Percentiles rank a stretch among this genome's conserved stretches.
phyloP scores from a whole-genome alignment of 495 filamentous ascomycete genomes.

The Penicillium odoratum region DNA sequence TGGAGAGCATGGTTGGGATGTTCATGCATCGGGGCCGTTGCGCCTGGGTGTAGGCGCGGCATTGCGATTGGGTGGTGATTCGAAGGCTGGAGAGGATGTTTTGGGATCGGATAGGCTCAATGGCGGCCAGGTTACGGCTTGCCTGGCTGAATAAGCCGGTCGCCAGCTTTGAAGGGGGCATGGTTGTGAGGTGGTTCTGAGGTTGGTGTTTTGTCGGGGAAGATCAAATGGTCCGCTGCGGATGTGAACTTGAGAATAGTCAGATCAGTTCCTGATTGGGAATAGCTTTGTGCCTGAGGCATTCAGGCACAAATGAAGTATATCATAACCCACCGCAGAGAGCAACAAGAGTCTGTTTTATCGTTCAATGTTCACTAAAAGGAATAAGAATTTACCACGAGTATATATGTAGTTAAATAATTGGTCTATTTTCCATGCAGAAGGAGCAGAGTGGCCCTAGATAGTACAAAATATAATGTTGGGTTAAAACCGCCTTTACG shows the following conservation, averaged over 20 bases:
- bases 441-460: no score
- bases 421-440: no score
- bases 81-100: constrained; percentile 25
- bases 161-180: constrained; percentile 31
- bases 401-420: not conserved
- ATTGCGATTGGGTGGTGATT: constrained; percentile 23
- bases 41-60: constrained; percentile 28
- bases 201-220: constrained; percentile 7
- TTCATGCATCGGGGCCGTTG: constrained; percentile 26
- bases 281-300: constrained; percentile 23
- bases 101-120: constrained; percentile 22
- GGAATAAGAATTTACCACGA: not conserved
- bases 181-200: not conserved
- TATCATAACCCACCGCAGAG: not conserved
- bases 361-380: not conserved
- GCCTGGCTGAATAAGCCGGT: constrained; percentile 30
- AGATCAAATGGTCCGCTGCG: constrained; percentile 11
- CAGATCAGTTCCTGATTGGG: constrained; percentile 25
- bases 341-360: not conserved
- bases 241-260: constrained; percentile 26
- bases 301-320: not conserved
- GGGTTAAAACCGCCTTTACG: no score
- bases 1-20: constrained; percentile 14
- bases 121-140: constrained; percentile 20
- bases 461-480: no score